Evolutionary conservation across 495 filamentous ascomycete genomes (phyloP), one percentile per base, ranked within the genome.

Genomic region (Bacidia gigantensis): DNA sequence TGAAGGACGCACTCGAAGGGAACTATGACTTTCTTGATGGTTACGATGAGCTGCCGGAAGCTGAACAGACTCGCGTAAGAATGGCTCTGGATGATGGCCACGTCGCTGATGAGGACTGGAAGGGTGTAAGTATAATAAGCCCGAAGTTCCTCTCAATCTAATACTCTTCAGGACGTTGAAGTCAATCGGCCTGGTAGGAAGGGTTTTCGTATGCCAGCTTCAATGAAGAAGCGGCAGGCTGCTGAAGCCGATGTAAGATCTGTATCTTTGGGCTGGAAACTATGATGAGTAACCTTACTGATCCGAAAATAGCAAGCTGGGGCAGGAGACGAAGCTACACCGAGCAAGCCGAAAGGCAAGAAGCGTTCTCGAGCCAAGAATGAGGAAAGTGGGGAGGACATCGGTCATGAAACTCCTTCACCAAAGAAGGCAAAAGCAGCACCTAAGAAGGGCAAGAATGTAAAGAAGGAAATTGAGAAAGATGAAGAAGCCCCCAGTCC

Each of bases 91-190:
- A 71, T 23, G 71, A 83, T 55, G 86, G 84, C 9, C 82, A 89
- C 58, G 79, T 93, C 51, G 78, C 79, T 54, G 75, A 84, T 49
- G 80, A 81, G 29, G 87, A 88, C 47, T 92, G 86, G 81, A 80
- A 75, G 3, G 83, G 85, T 0, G 86, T 90, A 72, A 69, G 82
- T 62, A 9, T 54, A 26, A 54, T 63, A 42, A 44, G 52, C 21
- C 7, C 42, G 18, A 26, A 41, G 46, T 2, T 29, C 24, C 23
- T 18, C 17, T n/a, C 21, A 53, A 12, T 39, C 35, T 60, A 57
- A 65, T 64, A 46, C 43, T n/a, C 42, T 24, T 44, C 53, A 87
- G 82, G 84, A 89, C 56, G 62, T 72, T 2, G 80, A 83, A 57
- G 69, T 75, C 61, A 88, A 87, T 60, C 69, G 73, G n/a, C 80